A percentile compares a stretch with the other conserved stretches of the same genome.
Evolutionary conservation across 2,329 filamentous ascomycete genomes (phyloP).

Genomic region (Orbilia javanica): DNA sequence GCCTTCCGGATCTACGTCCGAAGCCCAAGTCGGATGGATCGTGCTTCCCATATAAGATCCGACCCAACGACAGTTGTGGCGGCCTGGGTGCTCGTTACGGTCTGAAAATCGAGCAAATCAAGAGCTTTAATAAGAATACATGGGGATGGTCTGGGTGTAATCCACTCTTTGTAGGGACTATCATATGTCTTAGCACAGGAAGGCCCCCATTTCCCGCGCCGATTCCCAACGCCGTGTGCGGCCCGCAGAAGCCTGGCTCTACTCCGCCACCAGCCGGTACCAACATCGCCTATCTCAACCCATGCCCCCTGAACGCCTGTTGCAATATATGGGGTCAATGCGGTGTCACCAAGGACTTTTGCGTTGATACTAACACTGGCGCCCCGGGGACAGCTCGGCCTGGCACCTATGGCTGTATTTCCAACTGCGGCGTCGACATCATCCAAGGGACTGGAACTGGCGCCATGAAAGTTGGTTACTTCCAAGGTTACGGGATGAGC

Average conservation of each 20-base stretch:
- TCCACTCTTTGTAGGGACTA: slow-evolving; percentile 62
- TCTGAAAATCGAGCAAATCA: slow-evolving; percentile 65
- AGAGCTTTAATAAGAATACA: slow-evolving; percentile 66
- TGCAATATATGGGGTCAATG: slow-evolving; percentile 68
- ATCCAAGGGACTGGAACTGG: slow-evolving; percentile 61
- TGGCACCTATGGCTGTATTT: slow-evolving; percentile 65
- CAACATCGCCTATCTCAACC: slow-evolving; percentile 61
- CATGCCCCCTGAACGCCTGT: slow-evolving; percentile 66
- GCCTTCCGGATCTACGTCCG: slow-evolving; percentile 61
- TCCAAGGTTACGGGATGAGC: slow-evolving; percentile 63
- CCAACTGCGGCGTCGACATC: slow-evolving; percentile 66
- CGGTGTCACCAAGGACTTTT: slow-evolving; percentile 67
- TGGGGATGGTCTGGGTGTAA: slow-evolving; percentile 68
- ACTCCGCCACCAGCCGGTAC: slow-evolving; percentile 17
- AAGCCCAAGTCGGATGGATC: slow-evolving; percentile 59
- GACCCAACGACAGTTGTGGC: neutral
- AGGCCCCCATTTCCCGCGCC: slow-evolving; percentile 66
- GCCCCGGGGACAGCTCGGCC: slow-evolving; percentile 65
- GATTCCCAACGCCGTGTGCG: slow-evolving; percentile 66
- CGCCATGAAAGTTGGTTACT: slow-evolving; percentile 63
- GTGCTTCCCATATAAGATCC: neutral
- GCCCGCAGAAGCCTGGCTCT: slow-evolving; percentile 60
- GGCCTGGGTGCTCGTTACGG: slow-evolving; percentile 58
- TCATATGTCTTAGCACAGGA: slow-evolving; percentile 67
- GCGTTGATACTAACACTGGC: slow-evolving; percentile 63